Evolutionary conservation across 2,329 filamentous ascomycete species (phyloP).

Genomic region (Orbilia brochopaga): DNA sequence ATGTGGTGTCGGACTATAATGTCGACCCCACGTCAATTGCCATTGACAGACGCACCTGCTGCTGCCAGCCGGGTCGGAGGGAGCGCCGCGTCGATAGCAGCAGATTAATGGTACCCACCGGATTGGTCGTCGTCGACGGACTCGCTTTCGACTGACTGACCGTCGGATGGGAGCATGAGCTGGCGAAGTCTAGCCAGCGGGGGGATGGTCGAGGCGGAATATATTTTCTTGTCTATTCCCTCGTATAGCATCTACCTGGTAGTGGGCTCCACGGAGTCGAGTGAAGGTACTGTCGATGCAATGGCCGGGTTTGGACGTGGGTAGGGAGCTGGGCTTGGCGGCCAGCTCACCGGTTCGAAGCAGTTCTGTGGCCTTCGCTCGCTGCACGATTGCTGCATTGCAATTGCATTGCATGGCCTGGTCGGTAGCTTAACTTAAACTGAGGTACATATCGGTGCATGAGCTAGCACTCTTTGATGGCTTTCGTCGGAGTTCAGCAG

Average conservation of each 20-base stretch:
- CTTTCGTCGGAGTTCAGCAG: no score
- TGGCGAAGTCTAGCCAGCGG: no score
- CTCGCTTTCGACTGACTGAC: background rate
- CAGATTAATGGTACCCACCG: background rate
- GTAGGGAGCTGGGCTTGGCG: slow-evolving; percentile 4
- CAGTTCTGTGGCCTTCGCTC: no score
- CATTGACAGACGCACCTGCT: background rate
- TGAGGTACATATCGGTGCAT: background rate
- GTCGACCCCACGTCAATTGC: no score
- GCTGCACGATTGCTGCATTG: background rate
- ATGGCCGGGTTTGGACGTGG: background rate
- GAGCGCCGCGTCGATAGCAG: background rate
- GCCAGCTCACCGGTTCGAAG: slow-evolving; percentile 1
- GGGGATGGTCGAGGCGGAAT: no score
- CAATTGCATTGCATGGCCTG: background rate
- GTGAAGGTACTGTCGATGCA: no score
- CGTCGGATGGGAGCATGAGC: background rate
- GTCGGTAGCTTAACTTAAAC: background rate
- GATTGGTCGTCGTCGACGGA: background rate
- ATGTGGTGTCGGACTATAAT: no score
- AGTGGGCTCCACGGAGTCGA: no score
- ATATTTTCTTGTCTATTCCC: no score
- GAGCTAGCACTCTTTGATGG: background rate
- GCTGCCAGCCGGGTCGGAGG: background rate
- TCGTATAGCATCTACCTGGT: no score